Evolutionary conservation across 306 rosid genomes (phyloP).

Genomic region (Argentina anserina): DNA sequence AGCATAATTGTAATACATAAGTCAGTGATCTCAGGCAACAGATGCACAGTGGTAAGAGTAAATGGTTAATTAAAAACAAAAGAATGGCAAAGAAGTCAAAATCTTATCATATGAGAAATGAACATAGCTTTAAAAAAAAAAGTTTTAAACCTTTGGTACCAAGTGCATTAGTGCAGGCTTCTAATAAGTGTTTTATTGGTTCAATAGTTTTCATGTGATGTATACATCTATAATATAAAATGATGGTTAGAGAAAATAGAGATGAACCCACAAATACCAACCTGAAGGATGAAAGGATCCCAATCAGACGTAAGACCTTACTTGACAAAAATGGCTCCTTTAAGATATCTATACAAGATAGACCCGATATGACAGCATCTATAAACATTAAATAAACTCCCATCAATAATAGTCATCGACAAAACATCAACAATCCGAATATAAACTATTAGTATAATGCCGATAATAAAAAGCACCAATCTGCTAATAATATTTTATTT

Average conservation of each 20-base stretch:
- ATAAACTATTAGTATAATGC: not conserved
- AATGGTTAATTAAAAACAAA: not conserved
- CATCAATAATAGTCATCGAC: constrained; percentile 16
- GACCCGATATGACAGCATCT: constrained; percentile 50
- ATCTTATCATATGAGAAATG: not conserved
- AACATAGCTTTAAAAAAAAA: not conserved
- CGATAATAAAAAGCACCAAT: not conserved
- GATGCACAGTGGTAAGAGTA: not conserved
- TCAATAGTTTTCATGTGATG: not conserved
- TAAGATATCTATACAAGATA: constrained; percentile 46
- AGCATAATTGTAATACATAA: not conserved
- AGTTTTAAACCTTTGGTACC: not conserved
- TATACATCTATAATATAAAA: not conserved
- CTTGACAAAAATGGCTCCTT: constrained; percentile 75
- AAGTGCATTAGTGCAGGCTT: not conserved
- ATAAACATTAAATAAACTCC: constrained; percentile 23
- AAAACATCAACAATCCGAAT: not conserved
- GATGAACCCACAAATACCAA: constrained; percentile 33
- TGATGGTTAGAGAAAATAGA: constrained; percentile 15
- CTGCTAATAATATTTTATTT: not conserved
- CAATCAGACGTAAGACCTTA: constrained; percentile 71
- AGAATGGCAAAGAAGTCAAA: not conserved
- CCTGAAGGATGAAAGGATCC: constrained; percentile 77
- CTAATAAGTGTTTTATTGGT: not conserved
- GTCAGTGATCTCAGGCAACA: not conserved